phyloP scores from a whole-genome alignment of 2,329 filamentous ascomycete genomes.

The Juglanconis juglandina region DNA sequence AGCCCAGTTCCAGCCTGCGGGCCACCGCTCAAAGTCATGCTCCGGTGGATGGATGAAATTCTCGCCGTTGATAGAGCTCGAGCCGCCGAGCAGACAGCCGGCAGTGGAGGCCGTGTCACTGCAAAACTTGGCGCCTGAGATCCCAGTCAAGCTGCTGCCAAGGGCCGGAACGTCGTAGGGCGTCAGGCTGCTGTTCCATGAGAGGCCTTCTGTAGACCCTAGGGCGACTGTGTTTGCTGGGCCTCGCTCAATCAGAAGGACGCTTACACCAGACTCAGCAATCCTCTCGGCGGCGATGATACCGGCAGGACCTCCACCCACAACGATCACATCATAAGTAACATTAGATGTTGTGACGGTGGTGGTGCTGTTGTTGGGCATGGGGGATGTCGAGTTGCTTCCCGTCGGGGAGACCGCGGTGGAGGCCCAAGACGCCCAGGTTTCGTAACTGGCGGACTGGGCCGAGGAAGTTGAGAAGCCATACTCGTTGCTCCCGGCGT shows the following conservation, averaged over 20 bases:
- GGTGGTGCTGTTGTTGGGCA: conserved; percentile 21
- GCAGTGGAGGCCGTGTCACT: conserved; percentile 33
- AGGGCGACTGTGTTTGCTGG: conserved; percentile 30
- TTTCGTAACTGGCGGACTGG: conserved; percentile 29
- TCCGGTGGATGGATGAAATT: conserved; percentile 31
- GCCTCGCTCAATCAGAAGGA: conserved; percentile 37
- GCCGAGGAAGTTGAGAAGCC: conserved; percentile 29
- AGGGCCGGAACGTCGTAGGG: conserved; percentile 30
- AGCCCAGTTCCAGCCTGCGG: conserved; percentile 27
- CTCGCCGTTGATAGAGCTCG: conserved; percentile 31
- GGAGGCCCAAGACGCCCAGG: conserved; percentile 21
- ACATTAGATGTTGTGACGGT: conserved; percentile 26
- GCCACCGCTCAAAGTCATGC: conserved; percentile 30
- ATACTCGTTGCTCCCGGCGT: conserved; percentile 36
- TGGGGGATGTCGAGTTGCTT: conserved; percentile 10
- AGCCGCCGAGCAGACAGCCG: conserved; percentile 36
- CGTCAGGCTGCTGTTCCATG: conserved; percentile 32
- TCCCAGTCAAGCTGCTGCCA: conserved; percentile 21
- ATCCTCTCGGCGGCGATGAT: conserved; percentile 34
- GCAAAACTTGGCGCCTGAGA: conserved; percentile 27
- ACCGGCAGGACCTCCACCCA: conserved; percentile 34
- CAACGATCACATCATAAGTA: conserved; percentile 39
- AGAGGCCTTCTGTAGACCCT: conserved; percentile 28
- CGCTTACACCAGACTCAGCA: conserved; percentile 33
- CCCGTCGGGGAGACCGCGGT: conserved; percentile 10